Evolutionary conservation across 352 stramenopile genomes (phyloP).

Genomic region (Globisporangium echinulatum): DNA sequence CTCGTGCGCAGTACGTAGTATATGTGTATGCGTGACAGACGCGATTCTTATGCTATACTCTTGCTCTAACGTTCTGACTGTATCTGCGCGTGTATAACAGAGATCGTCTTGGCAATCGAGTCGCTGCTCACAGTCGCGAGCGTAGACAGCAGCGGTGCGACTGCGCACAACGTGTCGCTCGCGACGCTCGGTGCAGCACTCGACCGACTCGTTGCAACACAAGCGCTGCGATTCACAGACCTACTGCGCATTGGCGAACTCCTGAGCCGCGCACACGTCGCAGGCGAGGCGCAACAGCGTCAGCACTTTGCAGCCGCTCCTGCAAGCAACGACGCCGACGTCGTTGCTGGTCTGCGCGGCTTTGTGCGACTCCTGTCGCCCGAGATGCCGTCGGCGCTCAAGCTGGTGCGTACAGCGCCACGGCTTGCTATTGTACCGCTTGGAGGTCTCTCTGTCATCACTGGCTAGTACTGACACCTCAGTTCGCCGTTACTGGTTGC

Average conservation of each 20-base stretch:
- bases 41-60: no score
- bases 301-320: neutral
- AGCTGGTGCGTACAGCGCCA: no score
- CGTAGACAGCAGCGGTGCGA: slow-evolving; percentile 1
- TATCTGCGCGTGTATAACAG: slow-evolving; percentile 7
- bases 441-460: neutral
- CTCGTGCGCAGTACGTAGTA: slow-evolving; percentile 11
- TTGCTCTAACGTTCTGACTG: neutral
- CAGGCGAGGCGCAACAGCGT: slow-evolving; percentile 16
- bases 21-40: no score
- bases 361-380: slow-evolving; percentile 44
- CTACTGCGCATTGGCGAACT: slow-evolving; percentile 39
- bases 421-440: neutral
- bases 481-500: no score
- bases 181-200: slow-evolving; percentile 31
- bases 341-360: slow-evolving; percentile 6
- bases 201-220: slow-evolving; percentile 23
- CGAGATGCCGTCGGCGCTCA: slow-evolving; percentile 44
- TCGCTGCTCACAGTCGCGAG: slow-evolving; percentile 19
- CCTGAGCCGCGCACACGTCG: slow-evolving; percentile 27
- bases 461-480: no score
- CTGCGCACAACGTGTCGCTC: slow-evolving; percentile 18
- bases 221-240: slow-evolving; percentile 37
- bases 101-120: slow-evolving; percentile 20
- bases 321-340: neutral